A percentile compares a stretch with the other conserved stretches of the same genome.
These are phyloP conservation scores for Umbellularia californica DNA, from an alignment of 164 flowering plant species.

Conservation along the genomic window DNA sequence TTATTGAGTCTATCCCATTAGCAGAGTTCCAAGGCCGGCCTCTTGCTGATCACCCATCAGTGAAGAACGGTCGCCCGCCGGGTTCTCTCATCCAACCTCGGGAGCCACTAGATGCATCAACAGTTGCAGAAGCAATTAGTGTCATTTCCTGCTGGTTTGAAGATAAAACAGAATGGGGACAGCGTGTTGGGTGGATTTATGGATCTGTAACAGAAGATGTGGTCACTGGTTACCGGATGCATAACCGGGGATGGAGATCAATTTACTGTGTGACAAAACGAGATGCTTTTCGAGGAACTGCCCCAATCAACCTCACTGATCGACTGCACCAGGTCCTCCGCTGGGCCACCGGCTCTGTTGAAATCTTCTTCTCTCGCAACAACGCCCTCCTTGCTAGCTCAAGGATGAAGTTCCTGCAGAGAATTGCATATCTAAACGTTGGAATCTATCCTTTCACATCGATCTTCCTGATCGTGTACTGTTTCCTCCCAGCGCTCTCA, in stretches of 20 bases:
- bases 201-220: constrained; percentile 85
- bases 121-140: constrained; percentile 74
- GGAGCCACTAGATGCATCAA: constrained; percentile 69
- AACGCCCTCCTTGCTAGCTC: constrained; percentile 53
- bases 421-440: constrained; percentile 70
- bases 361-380: constrained; percentile 77
- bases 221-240: constrained; percentile 85
- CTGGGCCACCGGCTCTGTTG: constrained; percentile 88
- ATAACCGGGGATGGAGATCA: constrained; percentile 81
- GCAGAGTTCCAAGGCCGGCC: constrained; percentile 80
- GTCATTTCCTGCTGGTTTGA: constrained; percentile 82
- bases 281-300: constrained; percentile 76
- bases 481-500: constrained; percentile 79
- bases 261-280: constrained; percentile 72
- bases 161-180: constrained; percentile 89
- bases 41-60: constrained; percentile 68
- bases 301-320: constrained; percentile 76
- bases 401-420: constrained; percentile 51
- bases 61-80: constrained; percentile 67
- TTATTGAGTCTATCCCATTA: constrained; percentile 59
- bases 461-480: constrained; percentile 58
- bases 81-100: constrained; percentile 60
- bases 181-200: constrained; percentile 80
- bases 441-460: constrained; percentile 78
- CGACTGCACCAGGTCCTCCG: constrained; percentile 78